Evolutionary conservation across 305 asterid genomes (phyloP), one percentile per base, ranked within the genome.

Genomic region (Fraxinus floribunda): DNA sequence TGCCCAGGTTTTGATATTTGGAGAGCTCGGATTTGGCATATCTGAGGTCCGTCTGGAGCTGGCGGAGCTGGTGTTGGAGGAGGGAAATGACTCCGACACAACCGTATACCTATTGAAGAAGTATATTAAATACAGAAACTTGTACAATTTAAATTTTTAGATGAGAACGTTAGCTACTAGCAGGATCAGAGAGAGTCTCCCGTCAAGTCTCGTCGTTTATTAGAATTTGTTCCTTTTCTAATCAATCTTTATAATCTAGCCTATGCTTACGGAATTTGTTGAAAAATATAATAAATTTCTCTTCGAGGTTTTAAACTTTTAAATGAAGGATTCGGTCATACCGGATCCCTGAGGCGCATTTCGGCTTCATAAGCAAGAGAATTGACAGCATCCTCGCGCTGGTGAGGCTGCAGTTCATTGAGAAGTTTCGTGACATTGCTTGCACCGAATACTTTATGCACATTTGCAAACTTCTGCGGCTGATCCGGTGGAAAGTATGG

Each of bases 1-100:
- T 76, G 29, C 91, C 92, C 34, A 88, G 88, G 86, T 83, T 92
- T 26, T 92, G 96, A 87, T 93, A 93, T 89, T 91, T 93, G 74
- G 96, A 92, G 39, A 93, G 92, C 86, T 93, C 97, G 0, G 97
- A 90, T 77, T 92, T 93, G 79, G 97, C 97, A 83, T 91, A 90
- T 86, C 88, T 90, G 87, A 93, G 92, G 75, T 93, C 97, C 86
- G 89, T 85, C 81, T 91, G 97, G 2, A 93, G 94, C 81, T 92
- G 97, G 6, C 92, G 93, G 85, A 93, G 95, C 86, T 93, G 97
- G 80, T 92, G 95, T 73, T 93, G 96, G 76, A 93, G 92, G 83
- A 93, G 91, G 0, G 97, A 93, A 83, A 93, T 93, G n/a, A 91
- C 97, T 39, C 97, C 97, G 7, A 93, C 97, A 87, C 97, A 93